phyloP scores from a whole-genome alignment of 768 basidiomycete genomes.

The Paxillus involutus region DNA sequence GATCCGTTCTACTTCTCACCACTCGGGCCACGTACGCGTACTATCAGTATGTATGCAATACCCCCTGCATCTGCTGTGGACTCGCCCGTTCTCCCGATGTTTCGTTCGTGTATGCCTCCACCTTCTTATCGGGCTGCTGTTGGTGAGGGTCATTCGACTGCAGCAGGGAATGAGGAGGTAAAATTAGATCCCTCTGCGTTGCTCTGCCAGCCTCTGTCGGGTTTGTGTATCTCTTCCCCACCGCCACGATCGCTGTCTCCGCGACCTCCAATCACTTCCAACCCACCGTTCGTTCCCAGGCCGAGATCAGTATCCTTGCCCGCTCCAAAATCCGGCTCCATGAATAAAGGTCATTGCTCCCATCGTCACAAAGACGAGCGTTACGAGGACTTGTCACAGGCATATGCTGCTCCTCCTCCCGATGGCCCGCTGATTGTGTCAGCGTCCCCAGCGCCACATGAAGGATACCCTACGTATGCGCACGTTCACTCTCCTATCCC shows the following conservation, averaged over 20 bases:
- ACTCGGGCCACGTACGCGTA: conserved; percentile 24
- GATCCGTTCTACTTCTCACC: conserved; percentile 26
- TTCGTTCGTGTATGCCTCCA: conserved; percentile 25
- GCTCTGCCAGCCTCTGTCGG: conserved; percentile 28
- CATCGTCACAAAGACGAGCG: conserved; percentile 12
- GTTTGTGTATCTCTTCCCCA: conserved; percentile 12
- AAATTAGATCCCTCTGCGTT: conserved; percentile 24
- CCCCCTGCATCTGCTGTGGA: conserved; percentile 5
- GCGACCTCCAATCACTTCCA: conserved; percentile 12
- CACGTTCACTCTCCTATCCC: conserved; percentile 22
- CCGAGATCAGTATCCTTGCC: conserved; percentile 30
- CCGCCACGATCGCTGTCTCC: conserved; percentile 1
- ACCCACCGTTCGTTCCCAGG: conserved; percentile 14
- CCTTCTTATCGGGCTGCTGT: conserved; percentile 22
- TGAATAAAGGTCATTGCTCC: conserved; percentile 18
- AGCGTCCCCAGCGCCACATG: conserved; percentile 14
- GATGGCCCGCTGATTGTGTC: conserved; percentile 25
- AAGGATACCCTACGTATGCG: conserved; percentile 29
- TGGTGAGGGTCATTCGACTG: neutral
- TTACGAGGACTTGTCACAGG: conserved; percentile 29
- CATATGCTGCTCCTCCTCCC: conserved; percentile 30
- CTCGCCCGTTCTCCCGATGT: conserved; percentile 16
- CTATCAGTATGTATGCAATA: conserved; percentile 26
- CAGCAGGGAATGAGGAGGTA: conserved; percentile 1
- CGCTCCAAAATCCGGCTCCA: neutral